A percentile compares a stretch with the other conserved stretches of the same genome.
phyloP scores from a whole-genome alignment of 345 rosid genomes.

The Erucastrum elatum region DNA sequence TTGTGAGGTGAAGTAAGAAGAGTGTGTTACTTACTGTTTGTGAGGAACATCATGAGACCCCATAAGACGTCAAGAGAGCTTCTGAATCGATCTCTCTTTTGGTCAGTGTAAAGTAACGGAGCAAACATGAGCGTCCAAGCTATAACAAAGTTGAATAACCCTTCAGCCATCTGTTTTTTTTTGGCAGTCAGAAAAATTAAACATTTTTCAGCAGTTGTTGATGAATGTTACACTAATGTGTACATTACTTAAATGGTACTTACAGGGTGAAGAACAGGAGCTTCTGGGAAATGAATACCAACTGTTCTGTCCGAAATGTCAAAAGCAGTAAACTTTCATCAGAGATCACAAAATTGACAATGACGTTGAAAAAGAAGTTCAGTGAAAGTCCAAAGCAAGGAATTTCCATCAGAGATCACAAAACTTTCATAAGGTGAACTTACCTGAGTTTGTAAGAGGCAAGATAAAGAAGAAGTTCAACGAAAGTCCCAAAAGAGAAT shows the following conservation, averaged over 20 bases:
- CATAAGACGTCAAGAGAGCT: constrained; percentile 76
- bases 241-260: constrained; percentile 20
- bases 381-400: not conserved
- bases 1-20: not conserved
- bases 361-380: not conserved
- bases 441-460: constrained; percentile 80
- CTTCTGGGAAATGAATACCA: constrained; percentile 65
- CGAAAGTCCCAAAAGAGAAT: constrained; percentile 73
- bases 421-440: not conserved
- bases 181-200: not conserved
- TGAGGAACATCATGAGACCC: constrained; percentile 95
- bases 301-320: constrained; percentile 66
- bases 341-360: not conserved
- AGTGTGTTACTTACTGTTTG: constrained; percentile 65
- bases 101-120: constrained; percentile 84
- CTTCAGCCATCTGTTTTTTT: constrained; percentile 71
- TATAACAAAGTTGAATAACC: constrained; percentile 88
- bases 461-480: constrained; percentile 90
- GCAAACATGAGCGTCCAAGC: constrained; percentile 99
- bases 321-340: constrained; percentile 23
- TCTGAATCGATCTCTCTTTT: constrained; percentile 69
- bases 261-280: constrained; percentile 91
- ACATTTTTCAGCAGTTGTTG: not conserved
- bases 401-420: constrained; percentile 14
- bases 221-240: not conserved